phyloP scores from a whole-genome alignment of 768 basidiomycete genomes.

The Saitozyma sp. region DNA sequence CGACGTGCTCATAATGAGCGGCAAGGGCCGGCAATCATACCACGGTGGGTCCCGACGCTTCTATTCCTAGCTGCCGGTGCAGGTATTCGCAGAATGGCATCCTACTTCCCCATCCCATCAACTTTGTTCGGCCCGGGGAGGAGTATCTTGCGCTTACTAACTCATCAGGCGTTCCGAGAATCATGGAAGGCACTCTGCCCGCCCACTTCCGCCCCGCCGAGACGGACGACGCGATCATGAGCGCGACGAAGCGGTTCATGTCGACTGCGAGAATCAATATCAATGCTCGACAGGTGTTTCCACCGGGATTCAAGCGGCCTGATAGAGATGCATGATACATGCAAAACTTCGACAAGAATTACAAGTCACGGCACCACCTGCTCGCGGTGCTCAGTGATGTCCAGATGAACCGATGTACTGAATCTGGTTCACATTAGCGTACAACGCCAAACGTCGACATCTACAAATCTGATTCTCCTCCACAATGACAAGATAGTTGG shows the following conservation, averaged over 20 bases:
- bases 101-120: too few species aligned
- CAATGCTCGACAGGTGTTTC: conserved; percentile 73
- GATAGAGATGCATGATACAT: conserved; percentile 5
- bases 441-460: too few species aligned
- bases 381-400: not conserved
- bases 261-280: conserved; percentile 69
- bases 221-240: conserved; percentile 13
- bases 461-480: not conserved
- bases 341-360: not conserved
- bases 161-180: conserved; percentile 64
- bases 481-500: not conserved
- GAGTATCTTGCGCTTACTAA: not conserved
- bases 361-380: not conserved
- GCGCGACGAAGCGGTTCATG: conserved; percentile 42
- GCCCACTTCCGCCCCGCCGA: conserved; percentile 46
- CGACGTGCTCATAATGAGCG: conserved; percentile 91
- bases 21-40: conserved; percentile 80
- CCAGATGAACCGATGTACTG: too few species aligned
- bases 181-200: conserved; percentile 79
- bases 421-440: too few species aligned
- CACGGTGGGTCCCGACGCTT: conserved; percentile 65
- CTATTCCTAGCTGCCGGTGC: too few species aligned
- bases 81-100: too few species aligned
- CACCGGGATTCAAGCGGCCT: conserved; percentile 34
- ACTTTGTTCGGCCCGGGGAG: not conserved